Evolutionary conservation across 116 monocot genomes (phyloP).

Genomic region (Iris pallida): DNA sequence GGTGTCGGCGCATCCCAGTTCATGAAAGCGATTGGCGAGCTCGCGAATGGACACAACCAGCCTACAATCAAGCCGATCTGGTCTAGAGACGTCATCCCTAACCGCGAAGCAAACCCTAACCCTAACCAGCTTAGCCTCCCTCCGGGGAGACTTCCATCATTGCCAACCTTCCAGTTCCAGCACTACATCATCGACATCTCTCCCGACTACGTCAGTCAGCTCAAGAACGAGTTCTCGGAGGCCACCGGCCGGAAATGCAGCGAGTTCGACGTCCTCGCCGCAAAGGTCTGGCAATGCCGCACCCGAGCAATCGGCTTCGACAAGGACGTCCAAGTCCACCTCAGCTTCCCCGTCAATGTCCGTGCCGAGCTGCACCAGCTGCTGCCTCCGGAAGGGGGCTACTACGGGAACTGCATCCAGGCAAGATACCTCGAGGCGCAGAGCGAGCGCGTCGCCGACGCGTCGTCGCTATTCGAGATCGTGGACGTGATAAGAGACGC

Average conservation of each 20-base stretch:
- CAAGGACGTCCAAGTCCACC: not conserved
- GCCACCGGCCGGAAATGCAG: conserved; percentile 6
- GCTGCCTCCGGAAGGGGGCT: not conserved
- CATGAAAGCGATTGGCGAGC: conserved; percentile 6
- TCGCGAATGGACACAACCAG: conserved; percentile 1
- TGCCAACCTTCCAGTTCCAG: not conserved
- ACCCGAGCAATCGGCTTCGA: conserved; percentile 7
- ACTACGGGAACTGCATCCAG: conserved; percentile 38
- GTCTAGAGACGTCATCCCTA: conserved; percentile 8
- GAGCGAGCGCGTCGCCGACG: not conserved
- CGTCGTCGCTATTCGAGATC: conserved; percentile 8
- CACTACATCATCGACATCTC: conserved; percentile 6
- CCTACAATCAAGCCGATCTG: conserved; percentile 11
- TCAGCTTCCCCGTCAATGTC: conserved; percentile 13
- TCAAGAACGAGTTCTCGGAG: conserved; percentile 5
- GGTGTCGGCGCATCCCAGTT: conserved; percentile 14
- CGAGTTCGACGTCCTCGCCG: conserved; percentile 17
- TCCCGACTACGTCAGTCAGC: not conserved
- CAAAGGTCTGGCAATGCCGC: conserved; percentile 18
- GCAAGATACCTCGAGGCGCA: conserved; percentile 3
- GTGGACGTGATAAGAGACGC: conserved; percentile 21
- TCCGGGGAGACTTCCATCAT: not conserved
- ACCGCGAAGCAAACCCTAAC: too few species aligned
- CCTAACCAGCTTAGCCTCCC: not conserved
- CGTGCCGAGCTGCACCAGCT: conserved; percentile 7